phyloP scores from a whole-genome alignment of 2,329 filamentous ascomycete species.

The Talaromyces piceae region DNA sequence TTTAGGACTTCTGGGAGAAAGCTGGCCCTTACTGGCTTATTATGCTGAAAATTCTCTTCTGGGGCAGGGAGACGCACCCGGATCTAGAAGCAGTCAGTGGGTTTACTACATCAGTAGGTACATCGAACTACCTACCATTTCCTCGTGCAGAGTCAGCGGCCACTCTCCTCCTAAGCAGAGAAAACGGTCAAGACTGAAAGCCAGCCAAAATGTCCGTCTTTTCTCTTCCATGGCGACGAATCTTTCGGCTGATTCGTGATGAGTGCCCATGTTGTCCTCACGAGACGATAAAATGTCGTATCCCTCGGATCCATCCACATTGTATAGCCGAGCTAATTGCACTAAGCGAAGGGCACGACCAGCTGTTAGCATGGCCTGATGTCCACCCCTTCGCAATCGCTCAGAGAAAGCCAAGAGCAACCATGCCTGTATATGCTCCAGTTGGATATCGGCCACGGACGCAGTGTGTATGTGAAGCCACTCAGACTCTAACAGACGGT shows the following conservation, averaged over 20 bases:
- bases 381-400: conserved; percentile 26
- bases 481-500: conserved; percentile 18
- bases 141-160: conserved; percentile 26
- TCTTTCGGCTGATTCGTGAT: neutral
- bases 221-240: conserved; percentile 29
- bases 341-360: conserved; percentile 32
- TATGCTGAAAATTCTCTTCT: conserved; percentile 29
- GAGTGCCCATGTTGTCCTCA: conserved; percentile 4
- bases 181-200: conserved; percentile 31
- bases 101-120: neutral
- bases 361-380: conserved; percentile 30
- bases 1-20: conserved; percentile 26
- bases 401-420: conserved; percentile 33
- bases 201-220: conserved; percentile 36
- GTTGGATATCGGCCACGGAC: conserved; percentile 9
- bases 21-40: conserved; percentile 16
- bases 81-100: conserved; percentile 9
- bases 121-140: conserved; percentile 15
- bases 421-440: conserved; percentile 32
- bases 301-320: conserved; percentile 23
- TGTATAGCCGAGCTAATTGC: conserved; percentile 28
- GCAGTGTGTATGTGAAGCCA: conserved; percentile 6
- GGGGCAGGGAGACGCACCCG: conserved; percentile 28
- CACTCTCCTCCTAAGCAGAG: conserved; percentile 24
- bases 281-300: conserved; percentile 3